Base-by-base conservation (phyloP, 2,329 filamentous ascomycete species). In the Clonostachys chloroleuca region DNA sequence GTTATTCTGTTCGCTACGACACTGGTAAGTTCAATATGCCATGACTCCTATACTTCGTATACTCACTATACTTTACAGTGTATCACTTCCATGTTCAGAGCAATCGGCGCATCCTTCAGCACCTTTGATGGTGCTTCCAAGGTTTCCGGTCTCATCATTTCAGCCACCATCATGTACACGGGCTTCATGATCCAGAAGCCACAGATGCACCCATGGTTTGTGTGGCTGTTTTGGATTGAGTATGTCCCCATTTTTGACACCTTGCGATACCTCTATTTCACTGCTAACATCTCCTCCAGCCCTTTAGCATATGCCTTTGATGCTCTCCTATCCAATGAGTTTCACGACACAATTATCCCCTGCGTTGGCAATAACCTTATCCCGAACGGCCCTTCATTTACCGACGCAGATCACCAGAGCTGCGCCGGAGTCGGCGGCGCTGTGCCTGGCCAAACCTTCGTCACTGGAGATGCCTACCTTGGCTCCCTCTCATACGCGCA, bases 271-370 rank as follows among this genome's bases (percentile, higher is more conserved):
- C 24, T 30, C 24, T 10, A 6, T 30, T 30, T 30, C 24, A 30
- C 10, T 6, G 75, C 85, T 18, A 75, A 86, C 24, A 30, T 6
- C 24, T 30, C 24, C 8, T 30, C 8, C 3, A 30, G 24, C 52
- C 86, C 86, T 0, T 66, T 90, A 4, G 79, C 85, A 1, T 89
- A 89, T 49, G 82, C 74, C 0, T 90, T 89, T 48, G 82, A 89
- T 52, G 78, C 77, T 0, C 62, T 91, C 0, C 72, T 89, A 57
- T 72, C 82, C 1, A 90, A 90, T 54, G 86, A 91, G 58, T 89
- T 90, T 48, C 74, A 86, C 52, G 67, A 65, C 34, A 67, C 85
- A 57, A 68, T 56, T 3, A 73, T 82, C 16, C 64, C 69, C 2
- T 83, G 80, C 48, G 72, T 72, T 4, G 69, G 65, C 3, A 52